Evolutionary conservation across 345 rosid species (phyloP).

Genomic region (Mercurialis annua): DNA sequence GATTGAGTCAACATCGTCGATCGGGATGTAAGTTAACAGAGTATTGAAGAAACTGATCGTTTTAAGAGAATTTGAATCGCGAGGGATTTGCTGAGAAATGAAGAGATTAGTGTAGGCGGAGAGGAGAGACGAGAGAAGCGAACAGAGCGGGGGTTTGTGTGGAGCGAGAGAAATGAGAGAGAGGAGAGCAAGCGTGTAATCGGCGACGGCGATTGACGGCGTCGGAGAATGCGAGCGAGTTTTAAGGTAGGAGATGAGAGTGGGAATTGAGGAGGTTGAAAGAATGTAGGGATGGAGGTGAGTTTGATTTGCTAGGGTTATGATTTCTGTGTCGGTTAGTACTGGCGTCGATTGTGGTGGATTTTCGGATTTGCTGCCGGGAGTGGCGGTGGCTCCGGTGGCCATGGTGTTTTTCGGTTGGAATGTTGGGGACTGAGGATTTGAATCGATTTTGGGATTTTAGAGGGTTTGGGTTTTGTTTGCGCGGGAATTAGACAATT

Average conservation of each 20-base stretch:
- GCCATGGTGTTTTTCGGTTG: constrained; percentile 8
- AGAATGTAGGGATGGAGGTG: constrained; percentile 49
- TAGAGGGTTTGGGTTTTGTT: neutral
- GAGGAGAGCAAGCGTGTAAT: constrained; percentile 55
- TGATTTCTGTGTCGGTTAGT: constrained; percentile 50
- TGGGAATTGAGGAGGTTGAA: constrained; percentile 43
- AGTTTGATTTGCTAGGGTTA: constrained; percentile 48
- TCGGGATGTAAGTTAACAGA: constrained; percentile 37
- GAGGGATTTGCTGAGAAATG: constrained; percentile 45
- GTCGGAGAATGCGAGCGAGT: constrained; percentile 51
- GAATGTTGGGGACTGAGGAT: neutral
- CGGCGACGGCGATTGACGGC: constrained; percentile 54
- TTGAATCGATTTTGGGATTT: neutral
- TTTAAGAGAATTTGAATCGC: constrained; percentile 57
- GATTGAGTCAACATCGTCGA: constrained; percentile 35
- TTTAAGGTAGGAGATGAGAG: constrained; percentile 50
- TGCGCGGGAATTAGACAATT: neutral
- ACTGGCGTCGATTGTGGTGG: constrained; percentile 27
- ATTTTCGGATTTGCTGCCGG: constrained; percentile 5
- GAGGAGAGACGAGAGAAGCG: constrained; percentile 65
- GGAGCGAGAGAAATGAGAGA: constrained; percentile 61
- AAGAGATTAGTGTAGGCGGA: constrained; percentile 50
- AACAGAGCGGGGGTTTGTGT: constrained; percentile 35
- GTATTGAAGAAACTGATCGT: constrained; percentile 49
- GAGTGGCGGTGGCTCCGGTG: constrained; percentile 24